Conservation (phyloP, 768 basidiomycete species). For the Rhizopogon vulgaris region DNA sequence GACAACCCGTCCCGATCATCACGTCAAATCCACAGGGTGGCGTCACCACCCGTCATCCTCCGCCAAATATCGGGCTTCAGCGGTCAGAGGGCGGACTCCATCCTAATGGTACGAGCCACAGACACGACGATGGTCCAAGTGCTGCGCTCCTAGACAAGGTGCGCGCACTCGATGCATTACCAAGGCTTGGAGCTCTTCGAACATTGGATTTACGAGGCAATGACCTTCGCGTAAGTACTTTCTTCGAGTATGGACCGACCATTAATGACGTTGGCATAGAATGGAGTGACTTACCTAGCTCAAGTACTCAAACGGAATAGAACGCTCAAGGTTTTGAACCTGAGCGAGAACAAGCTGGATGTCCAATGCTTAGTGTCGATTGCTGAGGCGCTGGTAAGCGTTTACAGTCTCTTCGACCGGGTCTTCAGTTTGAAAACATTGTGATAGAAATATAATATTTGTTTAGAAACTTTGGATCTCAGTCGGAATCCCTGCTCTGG, state of each 20-base stretch:
- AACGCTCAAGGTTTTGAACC: conserved; percentile 88
- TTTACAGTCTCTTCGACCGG: background rate
- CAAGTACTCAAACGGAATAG: conserved; percentile 96
- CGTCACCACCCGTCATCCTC: conserved; percentile 40
- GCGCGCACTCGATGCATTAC: conserved; percentile 80
- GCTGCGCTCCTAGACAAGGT: conserved; percentile 84
- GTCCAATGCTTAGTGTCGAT: conserved; percentile 70
- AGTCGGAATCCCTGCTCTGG: conserved; percentile 93
- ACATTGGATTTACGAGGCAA: conserved; percentile 92
- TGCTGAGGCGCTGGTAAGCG: conserved; percentile 80
- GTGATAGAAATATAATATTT: conserved; percentile 85
- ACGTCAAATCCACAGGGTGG: conserved; percentile 56
- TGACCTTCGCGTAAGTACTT: conserved; percentile 71
- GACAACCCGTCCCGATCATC: conserved; percentile 62
- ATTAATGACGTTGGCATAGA: conserved; percentile 25
- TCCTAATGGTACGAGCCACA: background rate
- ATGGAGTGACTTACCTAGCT: conserved; percentile 82
- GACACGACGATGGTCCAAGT: conserved; percentile 46
- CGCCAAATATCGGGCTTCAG: conserved; percentile 2
- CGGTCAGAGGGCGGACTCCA: background rate
- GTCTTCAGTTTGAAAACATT: background rate
- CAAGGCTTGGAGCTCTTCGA: conserved; percentile 76
- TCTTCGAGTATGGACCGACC: background rate
- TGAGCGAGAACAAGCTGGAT: conserved; percentile 93
- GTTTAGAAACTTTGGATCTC: conserved; percentile 89